These are phyloP conservation scores for Fusarium denticulatum DNA, from an alignment of 2,329 filamentous ascomycete genomes.

Conservation along the genomic window DNA sequence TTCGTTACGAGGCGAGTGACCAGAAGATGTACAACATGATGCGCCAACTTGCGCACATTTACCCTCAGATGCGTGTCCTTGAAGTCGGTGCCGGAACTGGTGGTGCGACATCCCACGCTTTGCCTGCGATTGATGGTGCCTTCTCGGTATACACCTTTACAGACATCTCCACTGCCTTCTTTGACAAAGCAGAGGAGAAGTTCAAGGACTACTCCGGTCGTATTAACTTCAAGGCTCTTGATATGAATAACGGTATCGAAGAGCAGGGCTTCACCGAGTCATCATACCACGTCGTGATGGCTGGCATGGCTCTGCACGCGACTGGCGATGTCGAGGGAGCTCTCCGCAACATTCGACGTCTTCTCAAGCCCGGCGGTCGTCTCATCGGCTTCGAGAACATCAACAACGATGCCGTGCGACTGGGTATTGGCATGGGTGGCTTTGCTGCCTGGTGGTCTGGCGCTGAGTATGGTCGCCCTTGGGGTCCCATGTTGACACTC, in stretches of 20 bases:
- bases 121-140: neutral
- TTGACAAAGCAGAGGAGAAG: constrained; percentile 7
- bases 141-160: constrained; percentile 8
- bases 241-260: neutral
- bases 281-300: constrained; percentile 2
- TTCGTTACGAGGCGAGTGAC: neutral
- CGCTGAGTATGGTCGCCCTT: constrained; percentile 3
- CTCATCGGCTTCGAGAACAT: constrained; percentile 12
- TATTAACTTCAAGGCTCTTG: constrained; percentile 6
- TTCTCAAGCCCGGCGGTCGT: constrained; percentile 9
- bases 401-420: neutral
- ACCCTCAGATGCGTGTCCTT: neutral
- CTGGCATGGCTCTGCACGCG: neutral
- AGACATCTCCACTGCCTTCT: constrained; percentile 5
- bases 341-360: neutral
- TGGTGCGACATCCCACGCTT: neutral
- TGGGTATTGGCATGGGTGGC: neutral
- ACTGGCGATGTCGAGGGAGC: neutral
- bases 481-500: constrained; percentile 5
- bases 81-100: constrained; percentile 14
- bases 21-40: neutral
- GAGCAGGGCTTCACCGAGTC: constrained; percentile 4
- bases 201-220: neutral
- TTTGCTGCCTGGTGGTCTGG: constrained; percentile 27
- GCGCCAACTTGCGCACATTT: neutral